Evolutionary conservation across 2,329 filamentous ascomycete species (phyloP).

Genomic region (Kalmusia sp.): DNA sequence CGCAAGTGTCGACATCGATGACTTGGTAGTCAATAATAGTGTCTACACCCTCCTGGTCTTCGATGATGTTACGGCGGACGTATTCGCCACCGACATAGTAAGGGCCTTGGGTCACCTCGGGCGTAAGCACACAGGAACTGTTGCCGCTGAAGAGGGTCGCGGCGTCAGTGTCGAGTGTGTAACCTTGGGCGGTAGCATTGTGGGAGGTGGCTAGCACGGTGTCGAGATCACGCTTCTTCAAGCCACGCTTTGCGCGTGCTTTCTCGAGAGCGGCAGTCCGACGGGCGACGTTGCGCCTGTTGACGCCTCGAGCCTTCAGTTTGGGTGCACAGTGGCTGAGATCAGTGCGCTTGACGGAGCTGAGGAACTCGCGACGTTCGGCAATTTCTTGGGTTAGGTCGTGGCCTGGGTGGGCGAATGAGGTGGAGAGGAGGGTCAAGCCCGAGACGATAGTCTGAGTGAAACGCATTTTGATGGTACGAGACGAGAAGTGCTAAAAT

Average conservation of each 20-base stretch:
- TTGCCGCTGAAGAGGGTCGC: conserved; percentile 29
- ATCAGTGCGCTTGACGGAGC: conserved; percentile 37
- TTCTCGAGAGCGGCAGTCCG: conserved; percentile 45
- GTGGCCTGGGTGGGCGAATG: conserved; percentile 7
- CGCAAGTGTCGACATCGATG: conserved; percentile 59
- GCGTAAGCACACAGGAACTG: conserved; percentile 29
- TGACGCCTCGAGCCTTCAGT: conserved; percentile 42
- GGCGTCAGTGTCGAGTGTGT: conserved; percentile 19
- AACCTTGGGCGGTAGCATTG: conserved; percentile 15
- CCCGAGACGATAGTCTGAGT: not conserved
- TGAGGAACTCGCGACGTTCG: conserved; percentile 24
- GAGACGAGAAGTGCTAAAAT: not conserved
- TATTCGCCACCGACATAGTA: conserved; percentile 55
- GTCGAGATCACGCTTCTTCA: conserved; percentile 17
- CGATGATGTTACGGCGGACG: conserved; percentile 54
- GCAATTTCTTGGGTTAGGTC: conserved; percentile 7
- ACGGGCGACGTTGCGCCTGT: conserved; percentile 47
- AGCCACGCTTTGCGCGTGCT: conserved; percentile 36
- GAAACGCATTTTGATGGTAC: conserved; percentile 1
- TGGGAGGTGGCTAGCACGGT: conserved; percentile 22
- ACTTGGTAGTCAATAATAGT: conserved; percentile 58
- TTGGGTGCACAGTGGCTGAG: conserved; percentile 47
- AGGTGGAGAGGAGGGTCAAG: not conserved
- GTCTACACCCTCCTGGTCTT: conserved; percentile 55
- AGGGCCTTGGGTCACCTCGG: conserved; percentile 29